These are phyloP conservation scores for Sporothrix brasiliensis DNA, from an alignment of 2,329 filamentous ascomycete genomes.

Conservation along the genomic window DNA sequence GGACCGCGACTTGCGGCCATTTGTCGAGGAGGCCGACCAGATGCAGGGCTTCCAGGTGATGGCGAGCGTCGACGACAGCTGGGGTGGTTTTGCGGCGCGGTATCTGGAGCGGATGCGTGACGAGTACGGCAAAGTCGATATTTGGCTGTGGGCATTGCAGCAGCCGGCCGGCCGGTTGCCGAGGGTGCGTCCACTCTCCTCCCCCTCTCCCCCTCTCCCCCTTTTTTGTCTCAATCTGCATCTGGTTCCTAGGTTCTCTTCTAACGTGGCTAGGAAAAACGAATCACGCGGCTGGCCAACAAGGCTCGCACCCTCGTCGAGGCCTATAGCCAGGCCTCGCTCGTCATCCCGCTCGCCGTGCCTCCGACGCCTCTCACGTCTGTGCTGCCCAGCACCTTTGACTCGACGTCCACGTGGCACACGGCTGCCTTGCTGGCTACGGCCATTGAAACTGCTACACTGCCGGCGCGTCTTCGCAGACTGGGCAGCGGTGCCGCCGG, in stretches of 20 bases:
- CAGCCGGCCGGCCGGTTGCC: conserved; percentile 57
- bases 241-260: not conserved
- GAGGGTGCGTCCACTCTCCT: conserved; percentile 50
- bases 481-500: conserved; percentile 45
- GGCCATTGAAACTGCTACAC: conserved; percentile 75
- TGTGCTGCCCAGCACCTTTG: conserved; percentile 48
- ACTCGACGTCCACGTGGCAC: conserved; percentile 74
- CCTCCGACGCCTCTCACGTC: conserved; percentile 53
- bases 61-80: conserved; percentile 72
- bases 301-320: conserved; percentile 71
- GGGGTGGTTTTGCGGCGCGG: conserved; percentile 74
- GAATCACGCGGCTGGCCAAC: conserved; percentile 69
- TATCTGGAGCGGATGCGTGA: conserved; percentile 81
- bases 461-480: conserved; percentile 71
- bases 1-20: conserved; percentile 85
- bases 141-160: conserved; percentile 87
- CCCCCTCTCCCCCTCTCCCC: too few species aligned
- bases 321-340: conserved; percentile 70
- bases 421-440: conserved; percentile 74
- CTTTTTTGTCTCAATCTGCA: not conserved
- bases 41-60: conserved; percentile 85
- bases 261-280: conserved; percentile 54
- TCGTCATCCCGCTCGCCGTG: conserved; percentile 74
- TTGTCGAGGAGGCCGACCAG: conserved; percentile 90
- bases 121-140: conserved; percentile 83